These are phyloP conservation scores for Arabidopsis suecica DNA, from an alignment of 345 rosid genomes.

Conservation along the genomic window DNA sequence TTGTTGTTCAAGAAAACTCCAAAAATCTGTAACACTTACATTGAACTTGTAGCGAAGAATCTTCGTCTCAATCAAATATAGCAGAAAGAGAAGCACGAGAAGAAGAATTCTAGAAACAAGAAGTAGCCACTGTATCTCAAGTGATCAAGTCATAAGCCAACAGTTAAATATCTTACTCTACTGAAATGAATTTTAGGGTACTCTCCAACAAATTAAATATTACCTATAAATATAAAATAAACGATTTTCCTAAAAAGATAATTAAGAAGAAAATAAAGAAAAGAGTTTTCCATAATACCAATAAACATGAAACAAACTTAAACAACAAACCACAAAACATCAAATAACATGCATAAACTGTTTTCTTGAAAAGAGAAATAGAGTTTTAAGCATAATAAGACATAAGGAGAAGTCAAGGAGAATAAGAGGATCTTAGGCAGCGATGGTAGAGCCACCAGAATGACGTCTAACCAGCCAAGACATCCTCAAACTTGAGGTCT, in stretches of 20 bases:
- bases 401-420: neutral
- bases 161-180: conserved; percentile 9
- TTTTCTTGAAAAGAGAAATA: neutral
- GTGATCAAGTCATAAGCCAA: neutral
- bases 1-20: neutral
- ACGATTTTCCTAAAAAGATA: no score
- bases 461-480: conserved; percentile 55
- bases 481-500: conserved; percentile 47
- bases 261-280: no score
- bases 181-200: neutral
- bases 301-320: neutral
- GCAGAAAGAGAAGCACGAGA: conserved; percentile 11
- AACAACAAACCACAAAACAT: neutral
- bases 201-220: neutral
- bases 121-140: conserved; percentile 32
- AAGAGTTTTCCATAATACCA: neutral
- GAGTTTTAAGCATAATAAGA: neutral
- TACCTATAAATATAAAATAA: neutral
- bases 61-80: conserved; percentile 45
- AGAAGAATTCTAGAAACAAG: conserved; percentile 43
- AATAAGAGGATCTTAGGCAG: conserved; percentile 16
- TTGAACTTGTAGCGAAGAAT: conserved; percentile 63
- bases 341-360: neutral
- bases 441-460: neutral
- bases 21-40: conserved; percentile 52